phyloP scores from a whole-genome alignment of 805 yeast species.

The Metschnikowia lochheadii region DNA sequence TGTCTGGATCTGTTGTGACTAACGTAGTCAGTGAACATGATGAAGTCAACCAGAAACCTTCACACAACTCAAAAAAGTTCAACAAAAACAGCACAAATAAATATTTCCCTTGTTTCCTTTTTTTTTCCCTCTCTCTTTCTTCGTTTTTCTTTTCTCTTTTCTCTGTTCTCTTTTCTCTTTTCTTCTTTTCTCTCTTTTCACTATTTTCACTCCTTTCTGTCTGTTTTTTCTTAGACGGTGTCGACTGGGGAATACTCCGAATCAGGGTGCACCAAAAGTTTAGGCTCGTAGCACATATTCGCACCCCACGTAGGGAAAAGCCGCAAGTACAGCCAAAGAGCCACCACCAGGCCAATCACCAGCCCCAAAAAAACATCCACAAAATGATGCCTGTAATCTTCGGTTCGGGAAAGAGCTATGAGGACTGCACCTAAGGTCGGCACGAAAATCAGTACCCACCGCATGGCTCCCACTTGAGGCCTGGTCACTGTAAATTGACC shows the following conservation, averaged over 20 bases:
- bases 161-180: no score
- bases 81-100: no score
- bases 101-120: no score
- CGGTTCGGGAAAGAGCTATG: conserved; percentile 82
- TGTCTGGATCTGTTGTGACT: no score
- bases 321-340: conserved; percentile 53
- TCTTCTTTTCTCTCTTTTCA: no score
- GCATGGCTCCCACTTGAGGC: conserved; percentile 57
- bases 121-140: no score
- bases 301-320: conserved; percentile 43
- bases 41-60: no score
- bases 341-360: conserved; percentile 57
- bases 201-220: no score
- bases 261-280: conserved; percentile 10
- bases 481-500: conserved; percentile 56
- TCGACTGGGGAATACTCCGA: conserved; percentile 14
- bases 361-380: conserved; percentile 78
- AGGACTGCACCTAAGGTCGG: conserved; percentile 67
- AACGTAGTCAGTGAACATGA: no score
- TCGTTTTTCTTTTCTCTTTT: no score
- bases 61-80: no score
- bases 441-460: conserved; percentile 47
- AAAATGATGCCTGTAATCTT: conserved; percentile 92
- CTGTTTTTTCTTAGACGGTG: conserved; percentile 4
- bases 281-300: conserved; percentile 39